phyloP scores from a whole-genome alignment of 139 green algal genomes.

The Chlorella sp. region DNA sequence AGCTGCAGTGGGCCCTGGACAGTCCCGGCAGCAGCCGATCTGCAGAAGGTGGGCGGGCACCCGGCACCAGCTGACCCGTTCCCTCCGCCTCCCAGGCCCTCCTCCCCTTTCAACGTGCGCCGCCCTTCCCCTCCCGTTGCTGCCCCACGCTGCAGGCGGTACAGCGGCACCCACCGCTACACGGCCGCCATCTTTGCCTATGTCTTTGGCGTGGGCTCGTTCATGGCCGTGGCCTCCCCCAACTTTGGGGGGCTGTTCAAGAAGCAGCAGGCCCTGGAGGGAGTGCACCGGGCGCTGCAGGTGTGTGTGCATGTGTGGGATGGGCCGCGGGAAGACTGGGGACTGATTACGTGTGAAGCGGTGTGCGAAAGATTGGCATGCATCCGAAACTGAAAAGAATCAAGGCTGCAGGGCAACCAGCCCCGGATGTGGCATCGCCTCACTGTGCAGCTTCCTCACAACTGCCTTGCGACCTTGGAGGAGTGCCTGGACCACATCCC shows the following conservation, averaged over 20 bases:
- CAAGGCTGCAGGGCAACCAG: too few relatives aligned
- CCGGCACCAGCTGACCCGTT: too few relatives aligned
- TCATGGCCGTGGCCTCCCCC: slow-evolving; percentile 57
- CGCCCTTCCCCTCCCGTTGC: not conserved
- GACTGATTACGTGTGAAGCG: not conserved
- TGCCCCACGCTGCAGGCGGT: slow-evolving; percentile 29
- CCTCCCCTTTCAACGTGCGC: not conserved
- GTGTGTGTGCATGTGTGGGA: not conserved
- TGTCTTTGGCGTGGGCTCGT: slow-evolving; percentile 60
- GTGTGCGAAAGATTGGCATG: not conserved
- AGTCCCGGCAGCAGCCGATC: not conserved
- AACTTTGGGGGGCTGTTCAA: slow-evolving; percentile 75
- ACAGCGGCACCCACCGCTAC: slow-evolving; percentile 74
- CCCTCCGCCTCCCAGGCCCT: not conserved
- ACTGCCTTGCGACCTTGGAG: not conserved
- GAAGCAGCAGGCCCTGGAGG: slow-evolving; percentile 58
- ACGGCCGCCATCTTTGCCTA: slow-evolving; percentile 71
- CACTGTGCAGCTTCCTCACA: not conserved
- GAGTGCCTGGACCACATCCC: not conserved
- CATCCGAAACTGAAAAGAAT: not conserved
- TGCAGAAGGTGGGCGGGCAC: too few relatives aligned
- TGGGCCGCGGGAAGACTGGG: not conserved
- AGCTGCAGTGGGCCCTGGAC: not conserved
- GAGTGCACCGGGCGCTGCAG: slow-evolving; percentile 61
- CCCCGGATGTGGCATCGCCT: too few relatives aligned